Conservation (phyloP, 2,329 filamentous ascomycete species). For the Penicillium palitans region DNA sequence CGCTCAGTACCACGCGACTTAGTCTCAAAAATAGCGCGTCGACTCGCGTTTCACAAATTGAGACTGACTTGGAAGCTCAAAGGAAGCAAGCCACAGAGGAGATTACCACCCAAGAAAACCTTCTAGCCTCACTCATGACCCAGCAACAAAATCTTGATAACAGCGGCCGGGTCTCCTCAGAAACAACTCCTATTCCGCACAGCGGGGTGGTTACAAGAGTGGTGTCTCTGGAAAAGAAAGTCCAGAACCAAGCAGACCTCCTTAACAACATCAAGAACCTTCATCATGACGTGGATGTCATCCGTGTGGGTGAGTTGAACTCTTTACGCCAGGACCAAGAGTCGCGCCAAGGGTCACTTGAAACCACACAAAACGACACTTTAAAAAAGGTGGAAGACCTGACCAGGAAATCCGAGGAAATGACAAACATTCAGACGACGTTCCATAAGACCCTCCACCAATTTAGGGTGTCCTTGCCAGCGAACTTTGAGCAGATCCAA, state of each 20-base stretch:
- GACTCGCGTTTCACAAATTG: neutral
- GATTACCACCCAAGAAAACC: neutral
- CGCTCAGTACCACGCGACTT: neutral
- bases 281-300: neutral
- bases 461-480: neutral
- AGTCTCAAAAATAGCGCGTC: neutral
- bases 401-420: neutral
- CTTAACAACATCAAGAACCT: neutral
- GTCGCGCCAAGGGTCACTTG: neutral
- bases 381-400: neutral
- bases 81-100: neutral
- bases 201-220: neutral
- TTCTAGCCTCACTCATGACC: neutral
- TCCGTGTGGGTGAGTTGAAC: neutral
- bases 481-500: neutral
- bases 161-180: neutral
- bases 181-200: neutral
- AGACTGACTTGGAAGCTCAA: neutral
- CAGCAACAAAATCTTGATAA: neutral
- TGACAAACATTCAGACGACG: neutral
- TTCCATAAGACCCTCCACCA: neutral
- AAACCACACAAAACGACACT: neutral
- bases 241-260: neutral
- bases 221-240: neutral
- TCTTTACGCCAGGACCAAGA: neutral